These are phyloP conservation scores for Biancaea sappan DNA, from an alignment of 306 rosid genomes.

Conservation along the genomic window DNA sequence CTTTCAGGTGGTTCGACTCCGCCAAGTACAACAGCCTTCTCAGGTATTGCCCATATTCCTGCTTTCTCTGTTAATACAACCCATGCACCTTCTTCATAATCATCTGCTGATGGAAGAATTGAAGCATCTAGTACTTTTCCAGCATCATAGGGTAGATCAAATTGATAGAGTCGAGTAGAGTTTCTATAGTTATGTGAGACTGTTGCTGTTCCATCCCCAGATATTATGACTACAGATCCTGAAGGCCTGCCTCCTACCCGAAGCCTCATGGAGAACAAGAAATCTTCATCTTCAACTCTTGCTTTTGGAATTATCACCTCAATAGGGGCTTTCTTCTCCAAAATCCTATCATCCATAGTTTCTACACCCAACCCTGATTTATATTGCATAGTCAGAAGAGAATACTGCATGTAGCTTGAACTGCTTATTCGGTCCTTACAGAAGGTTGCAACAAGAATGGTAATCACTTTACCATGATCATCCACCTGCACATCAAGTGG, in stretches of 20 bases:
- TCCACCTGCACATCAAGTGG: constrained; percentile 88
- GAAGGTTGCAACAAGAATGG: constrained; percentile 82
- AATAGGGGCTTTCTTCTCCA: constrained; percentile 87
- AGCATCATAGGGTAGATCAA: constrained; percentile 96
- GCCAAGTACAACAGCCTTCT: constrained; percentile 91
- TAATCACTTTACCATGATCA: constrained; percentile 70
- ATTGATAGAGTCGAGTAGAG: constrained; percentile 78
- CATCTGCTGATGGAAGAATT: constrained; percentile 79
- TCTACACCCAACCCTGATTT: constrained; percentile 59
- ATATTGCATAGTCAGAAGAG: constrained; percentile 89
- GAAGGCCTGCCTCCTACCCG: constrained; percentile 89
- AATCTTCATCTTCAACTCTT: constrained; percentile 80
- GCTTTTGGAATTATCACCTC: constrained; percentile 97
- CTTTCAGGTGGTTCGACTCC: constrained; percentile 98
- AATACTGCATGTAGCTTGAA: constrained; percentile 94
- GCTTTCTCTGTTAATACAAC: constrained; percentile 95
- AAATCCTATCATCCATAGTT: constrained; percentile 52
- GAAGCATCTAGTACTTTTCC: constrained; percentile 99
- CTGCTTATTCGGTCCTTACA: constrained; percentile 86
- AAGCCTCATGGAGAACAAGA: constrained; percentile 92
- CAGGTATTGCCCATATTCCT: constrained; percentile 99
- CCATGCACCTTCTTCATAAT: constrained; percentile 92
- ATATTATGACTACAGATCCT: constrained; percentile 84
- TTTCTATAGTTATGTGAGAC: constrained; percentile 79
- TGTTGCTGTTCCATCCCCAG: constrained; percentile 94